Conservation (phyloP, 1,284 basidiomycete genomes). For the Puccinia triticina region DNA sequence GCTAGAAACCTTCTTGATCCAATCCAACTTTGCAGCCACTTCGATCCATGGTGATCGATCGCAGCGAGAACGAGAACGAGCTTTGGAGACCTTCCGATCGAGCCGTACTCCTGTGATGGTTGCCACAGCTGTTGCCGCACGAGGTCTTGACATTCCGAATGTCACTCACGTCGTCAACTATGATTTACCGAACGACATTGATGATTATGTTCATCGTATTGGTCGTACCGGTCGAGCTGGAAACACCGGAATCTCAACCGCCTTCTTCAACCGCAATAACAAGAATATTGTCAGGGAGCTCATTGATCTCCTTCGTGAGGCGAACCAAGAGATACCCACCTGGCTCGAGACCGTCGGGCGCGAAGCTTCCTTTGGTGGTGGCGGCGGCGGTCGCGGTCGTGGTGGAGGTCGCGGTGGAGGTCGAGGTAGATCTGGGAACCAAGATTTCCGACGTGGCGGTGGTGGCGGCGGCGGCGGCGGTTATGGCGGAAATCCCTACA, state of each 20-base stretch:
- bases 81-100: constrained; percentile 90
- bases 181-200: constrained; percentile 97
- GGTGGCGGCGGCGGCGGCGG: constrained; percentile 58
- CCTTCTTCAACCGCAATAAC: constrained; percentile 91
- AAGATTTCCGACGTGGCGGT: constrained; percentile 64
- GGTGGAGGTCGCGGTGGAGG: constrained; percentile 65
- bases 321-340: constrained; percentile 90
- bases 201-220: constrained; percentile 97
- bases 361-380: constrained; percentile 51
- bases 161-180: constrained; percentile 99
- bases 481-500: constrained; percentile 28
- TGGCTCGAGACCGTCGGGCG: constrained; percentile 69
- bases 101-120: constrained; percentile 95
- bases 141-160: constrained; percentile 98
- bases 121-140: constrained; percentile 96
- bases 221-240: constrained; percentile 99
- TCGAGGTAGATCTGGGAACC: constrained; percentile 68
- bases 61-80: constrained; percentile 94
- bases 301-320: constrained; percentile 89
- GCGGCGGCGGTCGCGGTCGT: constrained; percentile 60
- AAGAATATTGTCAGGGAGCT: constrained; percentile 89
- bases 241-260: constrained; percentile 90
- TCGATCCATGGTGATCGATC: constrained; percentile 98
- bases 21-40: constrained; percentile 79
- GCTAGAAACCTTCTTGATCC: constrained; percentile 92